phyloP scores from a whole-genome alignment of 352 stramenopile genomes.

The Phytophthora pinifolia region DNA sequence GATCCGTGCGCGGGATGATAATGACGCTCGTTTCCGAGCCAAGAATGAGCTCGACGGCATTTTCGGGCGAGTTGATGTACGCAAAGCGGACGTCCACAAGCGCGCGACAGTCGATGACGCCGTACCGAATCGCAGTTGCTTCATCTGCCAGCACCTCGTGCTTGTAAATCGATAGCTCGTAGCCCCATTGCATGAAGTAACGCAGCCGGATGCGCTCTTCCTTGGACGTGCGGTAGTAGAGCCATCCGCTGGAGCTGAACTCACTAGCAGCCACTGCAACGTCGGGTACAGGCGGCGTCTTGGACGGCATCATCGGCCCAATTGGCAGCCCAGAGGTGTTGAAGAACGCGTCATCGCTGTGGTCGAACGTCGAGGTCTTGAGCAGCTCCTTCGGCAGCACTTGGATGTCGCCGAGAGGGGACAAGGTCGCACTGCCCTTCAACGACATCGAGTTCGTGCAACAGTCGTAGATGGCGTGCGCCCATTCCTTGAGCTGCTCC shows the following conservation, averaged over 20 bases:
- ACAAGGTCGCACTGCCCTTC: constrained; percentile 62
- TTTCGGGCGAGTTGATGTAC: constrained; percentile 84
- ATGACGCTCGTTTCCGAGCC: constrained; percentile 77
- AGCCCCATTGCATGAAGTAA: constrained; percentile 89
- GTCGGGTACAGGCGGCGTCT: constrained; percentile 17
- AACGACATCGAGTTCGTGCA: constrained; percentile 88
- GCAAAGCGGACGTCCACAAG: constrained; percentile 83
- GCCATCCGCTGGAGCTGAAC: constrained; percentile 79
- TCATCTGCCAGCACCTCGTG: constrained; percentile 84
- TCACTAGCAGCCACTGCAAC: constrained; percentile 25
- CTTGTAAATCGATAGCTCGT: constrained; percentile 90
- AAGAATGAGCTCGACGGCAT: constrained; percentile 82
- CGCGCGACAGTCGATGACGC: constrained; percentile 83
- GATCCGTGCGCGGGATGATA: constrained; percentile 80
- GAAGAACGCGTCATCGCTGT: constrained; percentile 43
- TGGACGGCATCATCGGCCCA: constrained; percentile 16
- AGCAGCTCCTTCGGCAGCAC: constrained; percentile 82
- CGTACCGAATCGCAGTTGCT: constrained; percentile 77
- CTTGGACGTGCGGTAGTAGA: constrained; percentile 84
- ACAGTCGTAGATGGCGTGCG: constrained; percentile 79
- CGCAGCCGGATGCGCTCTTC: constrained; percentile 81
- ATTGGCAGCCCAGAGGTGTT: constrained; percentile 31
- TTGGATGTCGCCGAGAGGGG: constrained; percentile 70
- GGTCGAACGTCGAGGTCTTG: constrained; percentile 79
- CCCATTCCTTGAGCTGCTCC: constrained; percentile 70